Conservation (phyloP, 768 basidiomycete species). For the Leccinum imitatum region DNA sequence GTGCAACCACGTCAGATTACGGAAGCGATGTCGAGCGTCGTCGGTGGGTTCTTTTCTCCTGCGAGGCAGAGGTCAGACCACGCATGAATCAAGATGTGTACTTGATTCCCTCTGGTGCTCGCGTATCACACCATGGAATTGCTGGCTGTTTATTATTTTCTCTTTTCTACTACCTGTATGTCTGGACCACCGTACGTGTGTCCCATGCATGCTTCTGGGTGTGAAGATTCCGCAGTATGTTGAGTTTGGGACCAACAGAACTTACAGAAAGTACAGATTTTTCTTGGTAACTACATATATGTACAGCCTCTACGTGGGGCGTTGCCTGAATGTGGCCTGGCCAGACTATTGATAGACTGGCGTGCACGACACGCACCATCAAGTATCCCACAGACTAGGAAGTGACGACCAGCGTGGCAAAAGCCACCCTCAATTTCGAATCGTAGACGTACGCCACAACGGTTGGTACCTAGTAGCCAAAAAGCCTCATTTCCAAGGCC, state of each 20-base stretch:
- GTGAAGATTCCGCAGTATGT: too few species aligned
- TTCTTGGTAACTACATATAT: too few species aligned
- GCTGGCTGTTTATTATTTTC: too few species aligned
- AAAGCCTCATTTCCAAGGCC: constrained; percentile 33
- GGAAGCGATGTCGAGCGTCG: constrained; percentile 77
- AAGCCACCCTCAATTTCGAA: constrained; percentile 28
- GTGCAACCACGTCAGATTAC: constrained; percentile 67
- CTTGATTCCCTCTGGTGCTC: too few species aligned
- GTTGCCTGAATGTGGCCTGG: too few species aligned
- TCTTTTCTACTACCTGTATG: too few species aligned
- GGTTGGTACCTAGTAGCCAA: constrained; percentile 32
- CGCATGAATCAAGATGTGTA: background rate
- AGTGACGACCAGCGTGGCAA: constrained; percentile 33
- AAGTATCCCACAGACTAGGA: constrained; percentile 29
- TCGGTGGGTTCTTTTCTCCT: constrained; percentile 70
- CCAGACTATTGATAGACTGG: background rate
- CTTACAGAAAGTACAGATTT: too few species aligned
- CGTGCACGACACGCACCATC: background rate
- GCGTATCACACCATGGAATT: too few species aligned
- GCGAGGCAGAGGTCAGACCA: constrained; percentile 30
- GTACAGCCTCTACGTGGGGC: too few species aligned
- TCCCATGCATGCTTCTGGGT: too few species aligned
- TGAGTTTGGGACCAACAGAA: too few species aligned
- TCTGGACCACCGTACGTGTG: too few species aligned
- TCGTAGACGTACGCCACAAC: constrained; percentile 33